Evolutionary conservation across 495 filamentous ascomycete genomes (phyloP).

Genomic region (Hyaloscypha finlandica): DNA sequence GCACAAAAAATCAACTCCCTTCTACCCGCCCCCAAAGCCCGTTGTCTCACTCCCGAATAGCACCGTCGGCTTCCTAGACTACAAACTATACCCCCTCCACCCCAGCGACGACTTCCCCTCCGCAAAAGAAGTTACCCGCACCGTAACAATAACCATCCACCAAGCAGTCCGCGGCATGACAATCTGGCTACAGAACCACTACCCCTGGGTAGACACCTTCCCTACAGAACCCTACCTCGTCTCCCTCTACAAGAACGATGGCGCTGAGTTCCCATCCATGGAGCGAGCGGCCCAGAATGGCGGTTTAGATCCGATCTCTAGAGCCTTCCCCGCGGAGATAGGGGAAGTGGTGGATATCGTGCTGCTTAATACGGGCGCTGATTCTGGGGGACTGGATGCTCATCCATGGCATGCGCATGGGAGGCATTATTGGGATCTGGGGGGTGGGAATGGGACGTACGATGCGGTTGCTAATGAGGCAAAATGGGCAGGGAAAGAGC

Average conservation of each 20-base stretch:
- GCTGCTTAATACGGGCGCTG: slow-evolving; percentile 50
- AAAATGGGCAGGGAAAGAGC: slow-evolving; percentile 39
- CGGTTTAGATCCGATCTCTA: slow-evolving; percentile 55
- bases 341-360: slow-evolving; percentile 67
- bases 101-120: slow-evolving; percentile 44
- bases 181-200: slow-evolving; percentile 44
- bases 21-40: slow-evolving; percentile 33
- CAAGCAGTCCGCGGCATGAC: slow-evolving; percentile 45
- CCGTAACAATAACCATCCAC: slow-evolving; percentile 46
- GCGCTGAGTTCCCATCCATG: slow-evolving; percentile 42
- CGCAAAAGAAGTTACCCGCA: slow-evolving; percentile 54
- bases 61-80: slow-evolving; percentile 52
- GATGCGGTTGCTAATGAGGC: slow-evolving; percentile 53
- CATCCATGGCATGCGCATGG: slow-evolving; percentile 66
- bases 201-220: slow-evolving; percentile 50
- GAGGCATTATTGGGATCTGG: slow-evolving; percentile 59
- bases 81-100: slow-evolving; percentile 46
- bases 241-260: slow-evolving; percentile 51
- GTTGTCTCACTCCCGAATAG: slow-evolving; percentile 44
- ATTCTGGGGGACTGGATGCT: slow-evolving; percentile 50
- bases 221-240: slow-evolving; percentile 55
- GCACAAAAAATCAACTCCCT: not conserved
- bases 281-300: slow-evolving; percentile 44
- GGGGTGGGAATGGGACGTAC: slow-evolving; percentile 57
- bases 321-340: slow-evolving; percentile 53